Base-by-base conservation (phyloP, 139 green algal species). In the Asterochloris sp. region DNA sequence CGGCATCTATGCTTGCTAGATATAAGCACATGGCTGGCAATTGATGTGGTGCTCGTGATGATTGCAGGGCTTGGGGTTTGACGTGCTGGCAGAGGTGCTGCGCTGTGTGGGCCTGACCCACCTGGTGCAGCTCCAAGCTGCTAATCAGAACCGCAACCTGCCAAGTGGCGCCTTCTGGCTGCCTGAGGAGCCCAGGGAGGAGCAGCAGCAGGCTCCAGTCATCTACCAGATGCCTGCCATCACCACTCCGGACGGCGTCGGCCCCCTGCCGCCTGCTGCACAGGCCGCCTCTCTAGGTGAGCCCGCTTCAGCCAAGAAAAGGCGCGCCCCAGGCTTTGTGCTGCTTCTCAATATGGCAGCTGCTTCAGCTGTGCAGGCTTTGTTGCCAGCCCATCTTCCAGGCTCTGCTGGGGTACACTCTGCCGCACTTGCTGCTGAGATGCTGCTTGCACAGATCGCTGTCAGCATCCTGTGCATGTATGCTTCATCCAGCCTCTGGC, bases 31-130 rank as follows among this genome's bases (percentile, higher is more conserved):
- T 26, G 66, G 66, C 66, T 54, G 38, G 21, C 17, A 10, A 6
- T 71, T 71, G 17, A 63, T 16, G 17, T 47, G 2, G 21, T 64
- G 47, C 28, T 54, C 61, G 10, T 71, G 26, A 10, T 19, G 17
- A 15, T 0, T 73, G 71, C 86, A 90, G 73, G 94, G 94, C 0
- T 28, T 96, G 13, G 94, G 94, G 0, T 86, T 94, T 62, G 93
- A 97, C 23, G 68, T 96, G 24, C 82, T 97, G 67, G 69, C 73
- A 0, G 85, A 91, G 69, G 38, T 93, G 27, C 80, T 97, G 38
- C 60, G 71, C 0, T 23, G 23, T 11, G 12, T 89, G 17, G 69
- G 38, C 24, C 91, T 90, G 16, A 92, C 81, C 10, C 91, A 95
- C 79, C 28, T 92, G n/a, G 62, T 94, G 21, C 69, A 90, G 78